Evolutionary conservation across 345 rosid genomes (phyloP), one percentile per base, ranked within the genome.

Genomic region (Leavenworthia alabamica): DNA sequence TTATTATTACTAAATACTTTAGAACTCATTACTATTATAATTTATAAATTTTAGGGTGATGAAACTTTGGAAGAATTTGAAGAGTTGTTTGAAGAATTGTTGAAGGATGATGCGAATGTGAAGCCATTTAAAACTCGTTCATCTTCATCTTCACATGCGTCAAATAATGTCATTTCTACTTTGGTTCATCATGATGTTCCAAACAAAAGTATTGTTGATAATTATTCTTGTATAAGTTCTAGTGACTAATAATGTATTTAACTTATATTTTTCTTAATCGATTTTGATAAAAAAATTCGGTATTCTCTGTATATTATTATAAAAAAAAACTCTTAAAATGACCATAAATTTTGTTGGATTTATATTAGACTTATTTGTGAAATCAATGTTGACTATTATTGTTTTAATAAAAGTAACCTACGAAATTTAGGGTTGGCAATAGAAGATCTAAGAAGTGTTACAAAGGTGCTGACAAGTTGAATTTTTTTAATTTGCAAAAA

Each of bases 1-100:
- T 35, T 35, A 35, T 7, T 11, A 22, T 7, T 44, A 20, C 28
- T 48, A 16, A 4, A 0, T 8, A 3, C n/a, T n/a, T 23, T 45
- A 22, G 7, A 37, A 35, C 40, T 35, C 2, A 1, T 39, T 12
- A 41, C 13, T 19, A 20, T 17, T 8, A n/a, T n/a, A 2, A 3
- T n/a, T n/a, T n/a, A n/a, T n/a, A n/a, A n/a, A n/a, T n/a, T n/a
- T n/a, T n/a, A n/a, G n/a, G 74, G 74, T 2, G 64, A 70, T 12
- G 74, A 70, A 54, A 70, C 36, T 9, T 23, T 70, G 22, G 74
- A 70, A 20, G 69, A 70, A 39, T 70, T 70, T 31, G 50, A 62
- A 55, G 39, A 46, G 51, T 39, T 70, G 20, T 70, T 62, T 46
- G 31, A 70, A 55, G 74, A 62, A 29, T 12, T 70, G 46, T 37